Base-by-base conservation (phyloP, 345 rosid genomes). In the Nephelium lappaceum region DNA sequence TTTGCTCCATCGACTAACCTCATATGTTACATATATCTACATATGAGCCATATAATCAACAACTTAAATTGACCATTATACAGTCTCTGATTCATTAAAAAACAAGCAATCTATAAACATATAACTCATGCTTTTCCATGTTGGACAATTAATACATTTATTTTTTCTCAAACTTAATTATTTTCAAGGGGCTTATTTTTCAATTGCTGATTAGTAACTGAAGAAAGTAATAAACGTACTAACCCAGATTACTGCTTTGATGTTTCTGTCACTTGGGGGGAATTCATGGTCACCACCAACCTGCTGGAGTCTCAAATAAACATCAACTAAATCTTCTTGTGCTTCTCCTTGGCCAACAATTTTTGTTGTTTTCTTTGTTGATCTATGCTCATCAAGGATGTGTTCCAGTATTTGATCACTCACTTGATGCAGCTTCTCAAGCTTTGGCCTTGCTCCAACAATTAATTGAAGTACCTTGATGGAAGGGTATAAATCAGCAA, bases 321-420 rank as follows among this genome's bases (percentile, higher is more conserved):
- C 88, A 73, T 85, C 84, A 11, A 85, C 77, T 24, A 85, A 60
- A 75, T 83, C 88, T 72, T 86, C 81, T 31, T 21, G 31, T 4
- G 42, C 62, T 6, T 67, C 43, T 0, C 21, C 63, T 19, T 5
- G 25, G 8, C 65, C 0, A 81, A 77, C 39, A 4, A 5, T 68
- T 27, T 74, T 47, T 60, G 69, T 75, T 51, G 4, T 51, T 15
- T 2, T 3, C 14, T 11, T 51, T 57, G 47, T 80, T 67, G 8
- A 42, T 42, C 43, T 71, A 61, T 86, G 87, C n/a, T 84, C 83
- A 5, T 69, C 70, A 11, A 84, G 67, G 53, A 86, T 82, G 69
- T 76, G 79, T 18, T 84, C 80, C 10, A 82, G 75, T 8, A 86
- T 82, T 25, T 1, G 25, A 51, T 80, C 84, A n/a, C 72, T 41